A percentile compares a stretch with the other conserved stretches of the same genome.
Conservation (phyloP, 2,329 filamentous ascomycete species). For the Endoconidiophora laricicola region DNA sequence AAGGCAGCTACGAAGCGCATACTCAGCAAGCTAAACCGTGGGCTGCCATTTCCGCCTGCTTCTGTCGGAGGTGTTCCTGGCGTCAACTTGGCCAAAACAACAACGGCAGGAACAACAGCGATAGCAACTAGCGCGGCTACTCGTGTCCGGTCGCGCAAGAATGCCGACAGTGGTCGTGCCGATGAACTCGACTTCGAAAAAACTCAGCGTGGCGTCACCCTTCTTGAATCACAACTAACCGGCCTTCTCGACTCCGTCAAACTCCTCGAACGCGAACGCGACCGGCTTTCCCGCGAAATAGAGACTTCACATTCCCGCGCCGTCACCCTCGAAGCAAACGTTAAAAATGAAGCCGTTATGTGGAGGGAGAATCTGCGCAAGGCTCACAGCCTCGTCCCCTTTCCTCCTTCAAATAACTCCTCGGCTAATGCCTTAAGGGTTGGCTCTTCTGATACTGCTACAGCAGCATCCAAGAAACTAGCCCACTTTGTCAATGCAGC, state of each 20-base stretch:
- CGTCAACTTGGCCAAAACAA: not conserved
- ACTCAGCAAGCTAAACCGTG: constrained; percentile 38
- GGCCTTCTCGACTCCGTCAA: constrained; percentile 46
- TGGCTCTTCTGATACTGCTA: not conserved
- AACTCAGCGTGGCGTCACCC: constrained; percentile 40
- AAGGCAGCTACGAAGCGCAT: constrained; percentile 38
- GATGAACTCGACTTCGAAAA: constrained; percentile 50
- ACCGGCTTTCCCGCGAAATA: constrained; percentile 37
- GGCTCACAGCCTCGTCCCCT: constrained; percentile 17
- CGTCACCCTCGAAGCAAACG: constrained; percentile 36
- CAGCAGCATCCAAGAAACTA: not conserved
- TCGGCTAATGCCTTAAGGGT: too few species aligned
- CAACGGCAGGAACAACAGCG: too few species aligned
- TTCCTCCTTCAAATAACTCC: not conserved
- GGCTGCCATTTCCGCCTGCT: constrained; percentile 50
- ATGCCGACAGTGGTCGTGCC: constrained; percentile 28
- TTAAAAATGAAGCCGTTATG: constrained; percentile 34
- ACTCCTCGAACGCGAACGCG: constrained; percentile 41
- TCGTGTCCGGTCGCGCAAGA: constrained; percentile 17
- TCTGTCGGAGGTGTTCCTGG: constrained; percentile 15
- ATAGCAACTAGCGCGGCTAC: not conserved
- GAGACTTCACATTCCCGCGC: constrained; percentile 37
- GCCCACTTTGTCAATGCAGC: not conserved
- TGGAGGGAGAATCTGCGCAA: constrained; percentile 33
- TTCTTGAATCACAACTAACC: constrained; percentile 41